Percentiles rank a stretch among this genome's conserved stretches.
These are phyloP conservation scores for Ormosia emarginata DNA, from an alignment of 306 rosid species.

Conservation along the genomic window DNA sequence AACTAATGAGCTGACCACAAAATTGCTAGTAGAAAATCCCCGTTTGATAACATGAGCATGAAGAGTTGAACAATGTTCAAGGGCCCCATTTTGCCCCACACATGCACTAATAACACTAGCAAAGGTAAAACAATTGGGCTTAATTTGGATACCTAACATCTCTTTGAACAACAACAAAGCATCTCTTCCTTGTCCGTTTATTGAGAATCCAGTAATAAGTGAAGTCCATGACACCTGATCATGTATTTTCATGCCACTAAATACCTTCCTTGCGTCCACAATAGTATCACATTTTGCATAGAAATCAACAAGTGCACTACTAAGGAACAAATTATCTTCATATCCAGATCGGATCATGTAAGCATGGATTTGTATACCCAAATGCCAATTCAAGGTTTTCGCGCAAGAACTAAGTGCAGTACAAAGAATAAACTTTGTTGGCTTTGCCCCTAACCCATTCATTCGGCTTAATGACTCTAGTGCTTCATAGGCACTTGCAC, in stretches of 20 bases:
- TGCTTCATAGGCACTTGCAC: conserved; percentile 3
- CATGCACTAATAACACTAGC: conserved; percentile 58
- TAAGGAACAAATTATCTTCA: conserved; percentile 45
- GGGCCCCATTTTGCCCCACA: conserved; percentile 30
- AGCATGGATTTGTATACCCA: conserved; percentile 57
- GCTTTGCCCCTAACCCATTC: conserved; percentile 19
- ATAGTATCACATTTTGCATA: conserved; percentile 54
- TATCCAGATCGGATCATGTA: conserved; percentile 40
- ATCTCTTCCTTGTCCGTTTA: conserved; percentile 40
- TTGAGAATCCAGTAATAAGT: conserved; percentile 50
- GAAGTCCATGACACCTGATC: conserved; percentile 76
- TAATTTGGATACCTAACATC: conserved; percentile 44
- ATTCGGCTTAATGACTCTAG: conserved; percentile 16
- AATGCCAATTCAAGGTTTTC: conserved; percentile 37
- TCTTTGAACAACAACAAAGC: conserved; percentile 50
- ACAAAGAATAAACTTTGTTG: conserved; percentile 41
- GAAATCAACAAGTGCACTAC: conserved; percentile 53
- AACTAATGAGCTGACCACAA: conserved; percentile 48
- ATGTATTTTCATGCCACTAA: conserved; percentile 45
- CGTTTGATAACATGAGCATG: conserved; percentile 55
- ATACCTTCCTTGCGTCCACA: conserved; percentile 49
- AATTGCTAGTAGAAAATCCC: conserved; percentile 46
- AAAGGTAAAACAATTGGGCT: conserved; percentile 59
- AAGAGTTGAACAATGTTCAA: conserved; percentile 36
- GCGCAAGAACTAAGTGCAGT: conserved; percentile 51